Conservation (phyloP, 345 rosid genomes). For the Sisymbrium irio region DNA sequence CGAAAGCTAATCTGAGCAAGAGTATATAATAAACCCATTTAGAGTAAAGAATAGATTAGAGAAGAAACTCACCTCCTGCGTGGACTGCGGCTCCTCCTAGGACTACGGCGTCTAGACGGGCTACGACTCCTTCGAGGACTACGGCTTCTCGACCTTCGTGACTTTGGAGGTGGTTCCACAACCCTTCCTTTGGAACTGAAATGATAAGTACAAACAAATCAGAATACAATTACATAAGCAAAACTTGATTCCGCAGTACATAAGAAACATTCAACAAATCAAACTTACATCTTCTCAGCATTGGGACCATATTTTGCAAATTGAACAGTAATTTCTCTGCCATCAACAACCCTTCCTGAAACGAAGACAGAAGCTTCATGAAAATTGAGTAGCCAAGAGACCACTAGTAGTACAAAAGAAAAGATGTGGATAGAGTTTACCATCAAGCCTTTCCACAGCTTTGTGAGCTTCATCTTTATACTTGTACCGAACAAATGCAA, state of each 20-base stretch:
- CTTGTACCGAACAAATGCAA: slow-evolving; percentile 76
- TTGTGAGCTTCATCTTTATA: slow-evolving; percentile 73
- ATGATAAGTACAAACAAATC: slow-evolving; percentile 9
- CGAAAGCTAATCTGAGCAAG: neutral
- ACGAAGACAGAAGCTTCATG: neutral
- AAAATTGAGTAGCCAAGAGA: neutral
- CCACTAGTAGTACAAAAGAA: neutral
- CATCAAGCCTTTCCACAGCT: slow-evolving; percentile 76
- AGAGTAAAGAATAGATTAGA: neutral
- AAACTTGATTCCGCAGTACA: neutral
- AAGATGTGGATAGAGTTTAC: slow-evolving; percentile 22
- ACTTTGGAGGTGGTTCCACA: slow-evolving; percentile 37
- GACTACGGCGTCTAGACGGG: slow-evolving; percentile 26
- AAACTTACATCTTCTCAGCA: slow-evolving; percentile 87
- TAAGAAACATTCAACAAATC: neutral
- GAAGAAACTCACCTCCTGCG: slow-evolving; percentile 38
- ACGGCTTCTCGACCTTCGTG: slow-evolving; percentile 48
- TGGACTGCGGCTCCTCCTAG: slow-evolving; percentile 52
- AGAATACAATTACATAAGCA: neutral
- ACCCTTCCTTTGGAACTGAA: slow-evolving; percentile 42
- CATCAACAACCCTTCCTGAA: slow-evolving; percentile 92
- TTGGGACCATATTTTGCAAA: slow-evolving; percentile 97
- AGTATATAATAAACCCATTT: too few relatives aligned
- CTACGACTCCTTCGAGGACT: slow-evolving; percentile 45
- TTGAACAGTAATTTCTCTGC: slow-evolving; percentile 92